phyloP scores from a whole-genome alignment of 495 filamentous ascomycete genomes.

The Tuber brumale region DNA sequence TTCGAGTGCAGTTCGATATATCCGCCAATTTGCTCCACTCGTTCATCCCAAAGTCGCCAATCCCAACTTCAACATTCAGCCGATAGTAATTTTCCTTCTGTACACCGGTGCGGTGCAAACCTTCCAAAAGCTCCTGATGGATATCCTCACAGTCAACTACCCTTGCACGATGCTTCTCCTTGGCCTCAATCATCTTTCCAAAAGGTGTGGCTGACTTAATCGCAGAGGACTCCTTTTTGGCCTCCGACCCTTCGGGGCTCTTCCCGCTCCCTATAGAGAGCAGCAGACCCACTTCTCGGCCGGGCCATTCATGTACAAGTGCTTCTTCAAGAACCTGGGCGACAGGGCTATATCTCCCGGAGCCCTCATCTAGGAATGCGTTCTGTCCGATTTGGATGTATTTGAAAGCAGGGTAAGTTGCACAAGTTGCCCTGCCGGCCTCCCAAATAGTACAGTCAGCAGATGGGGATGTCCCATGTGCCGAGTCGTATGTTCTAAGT shows the following conservation, averaged over 20 bases:
- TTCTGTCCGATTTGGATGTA: slow-evolving; percentile 90
- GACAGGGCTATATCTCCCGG: slow-evolving; percentile 85
- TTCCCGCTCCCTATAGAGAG: slow-evolving; percentile 89
- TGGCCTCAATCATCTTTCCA: slow-evolving; percentile 83
- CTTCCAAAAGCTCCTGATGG: slow-evolving; percentile 75
- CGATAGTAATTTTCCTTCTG: slow-evolving; percentile 88
- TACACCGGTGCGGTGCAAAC: slow-evolving; percentile 68
- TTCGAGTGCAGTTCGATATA: slow-evolving; percentile 81
- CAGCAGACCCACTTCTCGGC: slow-evolving; percentile 83
- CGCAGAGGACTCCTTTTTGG: slow-evolving; percentile 19
- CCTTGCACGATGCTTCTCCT: slow-evolving; percentile 72
- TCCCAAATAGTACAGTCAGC: slow-evolving; percentile 92
- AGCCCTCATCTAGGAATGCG: slow-evolving; percentile 85
- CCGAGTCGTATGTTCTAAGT: slow-evolving; percentile 86
- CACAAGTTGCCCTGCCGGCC: slow-evolving; percentile 85
- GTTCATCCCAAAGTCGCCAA: slow-evolving; percentile 97
- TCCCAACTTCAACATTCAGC: slow-evolving; percentile 91
- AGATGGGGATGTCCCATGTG: slow-evolving; percentile 78
- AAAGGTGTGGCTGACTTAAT: slow-evolving; percentile 53
- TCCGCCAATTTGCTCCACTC: slow-evolving; percentile 90
- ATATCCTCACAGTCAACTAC: slow-evolving; percentile 91
- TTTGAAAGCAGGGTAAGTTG: slow-evolving; percentile 90
- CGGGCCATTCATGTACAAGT: slow-evolving; percentile 87
- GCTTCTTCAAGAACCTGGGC: slow-evolving; percentile 85
- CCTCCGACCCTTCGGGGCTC: slow-evolving; percentile 49